Base-by-base conservation (phyloP, 768 basidiomycete species). In the Auricularia cornea region DNA sequence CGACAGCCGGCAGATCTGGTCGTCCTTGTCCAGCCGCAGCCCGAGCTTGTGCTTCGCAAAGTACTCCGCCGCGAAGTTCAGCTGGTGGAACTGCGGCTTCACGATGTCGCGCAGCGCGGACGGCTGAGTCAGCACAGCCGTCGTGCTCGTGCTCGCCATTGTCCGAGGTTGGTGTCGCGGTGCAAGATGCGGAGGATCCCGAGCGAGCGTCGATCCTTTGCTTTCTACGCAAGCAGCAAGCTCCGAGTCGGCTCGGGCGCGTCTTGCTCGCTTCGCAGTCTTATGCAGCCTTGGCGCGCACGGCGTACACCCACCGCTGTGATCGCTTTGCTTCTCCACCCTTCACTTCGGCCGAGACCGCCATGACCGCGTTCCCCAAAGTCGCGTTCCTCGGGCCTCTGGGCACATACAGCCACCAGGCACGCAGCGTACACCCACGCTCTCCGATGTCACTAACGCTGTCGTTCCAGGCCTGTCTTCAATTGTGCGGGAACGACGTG, bases 21-120 rank as follows among this genome's bases (percentile, higher is more conserved):
- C 87, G 75, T 98, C 97, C 82, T 94, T 92, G 77, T 97, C 94
- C 35, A 98, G 85, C 74, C 94, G 95, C 68, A 95, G 76, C 38
- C 87, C 86, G 16, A 93, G 81, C 57, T 94, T 89, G 31, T 80
- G 80, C 74, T 98, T 97, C 69, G 94, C 81, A 71, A 84, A 90
- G 3, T 78, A 70, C 72, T 98, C 95, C 62, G 89, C 86, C 51
- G 84, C 79, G 63, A 97, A 88, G 73, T 91, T 90, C 66, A 94
- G 91, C 74, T 98, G 95, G 74, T 97, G 94, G 72, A 97, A 95
- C 70, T 96, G 94, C 2, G 94, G 94, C 66, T 86, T 76, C 59
- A 98, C 81, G 65, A 92, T 77, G 74, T 92, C 90, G 62, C 72
- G 69, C 54, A 77, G 64, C 33, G 66, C 65, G 16, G 74, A 71